Evolutionary conservation across 2,329 filamentous ascomycete genomes (phyloP), one percentile per base, ranked within the genome.

Genomic region (Clonostachys rhizophaga): DNA sequence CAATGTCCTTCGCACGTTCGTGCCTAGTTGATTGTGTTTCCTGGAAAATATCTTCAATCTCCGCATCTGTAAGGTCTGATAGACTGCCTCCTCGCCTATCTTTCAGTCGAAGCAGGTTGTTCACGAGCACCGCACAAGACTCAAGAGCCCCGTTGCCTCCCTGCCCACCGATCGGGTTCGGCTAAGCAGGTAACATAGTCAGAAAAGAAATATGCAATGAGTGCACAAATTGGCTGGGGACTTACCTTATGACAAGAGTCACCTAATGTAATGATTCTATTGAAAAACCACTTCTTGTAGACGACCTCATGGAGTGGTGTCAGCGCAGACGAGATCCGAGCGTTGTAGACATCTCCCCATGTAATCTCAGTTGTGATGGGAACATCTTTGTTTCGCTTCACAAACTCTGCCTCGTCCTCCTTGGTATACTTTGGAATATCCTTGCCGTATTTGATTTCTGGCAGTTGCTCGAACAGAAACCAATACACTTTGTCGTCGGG

Each of bases 231-330:
- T 30, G 24, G 24, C 9, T 10, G 24, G 24, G 24, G 24, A 8
- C 8, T 39, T 49, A 61, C 59, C 58, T 67, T 68, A 47, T 67
- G 64, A 2, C 51, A 57, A 1, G 63, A 54, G 40, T 67, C 64
- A 5, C 64, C 64, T 2, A 67, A 49, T 5, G 52, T 52, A 1
- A 65, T 48, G 9, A 66, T 61, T 4, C 63, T 52, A 8, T 54
- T 45, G 44, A 58, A 62, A 45, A 57, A 55, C 65, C 65, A 68
- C 40, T 58, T 59, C n/a, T 63, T 53, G 34, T 53, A 63, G 3
- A 64, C 58, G 14, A 58, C 46, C 35, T 68, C 64, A 13, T 62
- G 61, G 1, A 67, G 45, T 0, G 63, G 52, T 2, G 61, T 64
- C 7, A 70, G 51, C 0, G 57, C 58, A 3, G 58, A 60, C 2